Base-by-base conservation (phyloP, 1,284 basidiomycete species). In the Spongispora temasekensis region DNA sequence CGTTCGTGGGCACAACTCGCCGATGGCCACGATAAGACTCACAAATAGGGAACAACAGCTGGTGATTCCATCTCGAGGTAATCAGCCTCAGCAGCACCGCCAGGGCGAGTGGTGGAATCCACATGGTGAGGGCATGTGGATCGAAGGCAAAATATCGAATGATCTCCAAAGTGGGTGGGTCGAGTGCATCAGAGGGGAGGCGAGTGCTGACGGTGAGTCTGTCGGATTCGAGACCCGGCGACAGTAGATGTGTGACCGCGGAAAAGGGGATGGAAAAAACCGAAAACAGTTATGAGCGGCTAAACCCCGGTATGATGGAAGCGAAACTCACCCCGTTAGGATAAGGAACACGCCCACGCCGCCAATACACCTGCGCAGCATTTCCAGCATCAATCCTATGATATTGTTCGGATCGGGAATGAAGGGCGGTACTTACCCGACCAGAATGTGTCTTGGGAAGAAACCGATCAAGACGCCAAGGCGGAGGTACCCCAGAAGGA, bases 341-440 rank as follows among this genome's bases (percentile, higher is more conserved):
- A 97, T 86, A 44, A 99, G 80, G 76, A 99, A 99, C 17, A 92
- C 87, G 15, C 97, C 97, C 27, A 99, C 94, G 27, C 97, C 97
- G 13, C 97, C 97, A 50, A 99, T 98, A 71, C 95, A 97, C 1
- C 90, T 91, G 42, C 3, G 34, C 4, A 28, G 52, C 10, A 17
- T 42, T 46, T 12, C n/a, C n/a, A n/a, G n/a, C n/a, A n/a, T n/a
- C n/a, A n/a, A n/a, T n/a, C n/a, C n/a, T n/a, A n/a, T n/a, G n/a
- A n/a, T n/a, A n/a, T n/a, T n/a, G n/a, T n/a, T n/a, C n/a, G 35
- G 53, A 21, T 28, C 44, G 7, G n/a, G n/a, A 21, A 31, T 44
- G 30, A 57, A 48, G 58, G 48, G 54, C 15, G 63, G 64, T 21
- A 69, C 82, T 64, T 67, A 91, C 82, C 95, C 95, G 13, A 97